Base-by-base conservation (phyloP, 192 early-diverging fungal species). In the Backusella mclennaniae region DNA sequence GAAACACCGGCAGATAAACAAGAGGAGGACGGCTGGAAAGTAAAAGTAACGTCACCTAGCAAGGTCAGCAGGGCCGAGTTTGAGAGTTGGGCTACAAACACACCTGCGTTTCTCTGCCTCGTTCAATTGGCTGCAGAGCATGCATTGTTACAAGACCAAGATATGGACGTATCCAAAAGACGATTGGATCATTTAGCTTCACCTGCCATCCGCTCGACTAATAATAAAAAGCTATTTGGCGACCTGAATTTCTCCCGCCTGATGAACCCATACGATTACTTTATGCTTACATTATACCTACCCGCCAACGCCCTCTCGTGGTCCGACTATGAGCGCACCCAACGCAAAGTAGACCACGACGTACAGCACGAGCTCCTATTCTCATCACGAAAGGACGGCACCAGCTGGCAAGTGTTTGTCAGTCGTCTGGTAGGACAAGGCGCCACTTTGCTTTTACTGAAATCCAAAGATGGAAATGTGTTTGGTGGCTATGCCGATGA, bases 401-500 rank as follows among this genome's bases (percentile, higher is more conserved):
- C 74, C 31, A 86, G 82, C 26, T 90, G 85, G 84, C 79, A 85
- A 23, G 84, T 84, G 1, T 85, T 91, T 36, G 70, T 82, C 7
- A 76, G 87, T 59, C 79, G 76, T 12, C 44, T 81, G 0, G 31
- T 66, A 15, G 77, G 79, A 31, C 81, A 84, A 39, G 90, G 90
- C 5, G 82, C 87, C 6, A 88, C 88, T 0, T 35, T 86, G 19
- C 52, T 88, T 1, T 68, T 89, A 3, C 79, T 91, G 52, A 85
- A 84, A 42, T 81, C 87, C 19, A 84, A 87, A 38, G 83, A 88
- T 70, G 88, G 86, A 5, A 75, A 84, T 44, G 77, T 92, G n/a
- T 90, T 95, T 84, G 93, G 92, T 12, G 89, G 86, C 6, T 95
- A 90, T 77, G 81, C 89, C 8, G 89, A 92, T 52, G 74, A 78